A percentile compares a stretch with the other conserved stretches of the same genome.
phyloP scores from a whole-genome alignment of 2,329 filamentous ascomycete genomes.

The Cladosporium sp. region DNA sequence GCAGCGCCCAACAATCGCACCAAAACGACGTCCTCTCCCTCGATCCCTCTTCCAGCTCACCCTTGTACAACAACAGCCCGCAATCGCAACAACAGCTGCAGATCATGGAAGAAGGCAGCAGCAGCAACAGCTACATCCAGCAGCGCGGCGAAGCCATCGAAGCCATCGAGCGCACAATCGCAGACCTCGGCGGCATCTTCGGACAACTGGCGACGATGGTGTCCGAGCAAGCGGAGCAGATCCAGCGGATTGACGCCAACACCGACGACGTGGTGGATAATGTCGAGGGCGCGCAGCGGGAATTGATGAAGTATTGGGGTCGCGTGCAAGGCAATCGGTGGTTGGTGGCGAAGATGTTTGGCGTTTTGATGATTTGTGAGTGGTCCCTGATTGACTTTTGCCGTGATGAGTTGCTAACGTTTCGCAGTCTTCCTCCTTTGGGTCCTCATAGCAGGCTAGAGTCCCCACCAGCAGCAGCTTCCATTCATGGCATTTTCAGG shows the following conservation, averaged over 20 bases:
- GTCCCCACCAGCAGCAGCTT: neutral
- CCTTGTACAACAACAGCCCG: slow-evolving; percentile 49
- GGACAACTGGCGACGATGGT: slow-evolving; percentile 96
- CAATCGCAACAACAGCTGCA: slow-evolving; percentile 79
- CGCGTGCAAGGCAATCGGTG: slow-evolving; percentile 92
- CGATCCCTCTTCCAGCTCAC: slow-evolving; percentile 61
- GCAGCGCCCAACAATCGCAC: slow-evolving; percentile 32
- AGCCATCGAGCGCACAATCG: slow-evolving; percentile 92
- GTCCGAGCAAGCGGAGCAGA: slow-evolving; percentile 95
- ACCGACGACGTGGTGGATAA: slow-evolving; percentile 98
- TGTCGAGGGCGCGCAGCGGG: slow-evolving; percentile 92
- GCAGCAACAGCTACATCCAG: slow-evolving; percentile 85
- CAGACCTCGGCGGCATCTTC: slow-evolving; percentile 88
- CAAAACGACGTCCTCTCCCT: slow-evolving; percentile 74
- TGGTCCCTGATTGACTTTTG: neutral
- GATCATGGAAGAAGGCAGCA: slow-evolving; percentile 88
- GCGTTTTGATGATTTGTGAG: slow-evolving; percentile 82
- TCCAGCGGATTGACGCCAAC: slow-evolving; percentile 94
- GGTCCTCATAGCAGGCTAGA: slow-evolving; percentile 27
- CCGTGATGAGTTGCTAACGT: slow-evolving; percentile 31
- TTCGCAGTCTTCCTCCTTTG: slow-evolving; percentile 28
- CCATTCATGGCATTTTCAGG: neutral
- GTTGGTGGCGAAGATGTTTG: slow-evolving; percentile 83
- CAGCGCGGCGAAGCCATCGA: slow-evolving; percentile 95
- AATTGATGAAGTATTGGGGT: slow-evolving; percentile 95